Base-by-base conservation (phyloP, 140 eudicot species). In the Ambrosia hybrid region DNA sequence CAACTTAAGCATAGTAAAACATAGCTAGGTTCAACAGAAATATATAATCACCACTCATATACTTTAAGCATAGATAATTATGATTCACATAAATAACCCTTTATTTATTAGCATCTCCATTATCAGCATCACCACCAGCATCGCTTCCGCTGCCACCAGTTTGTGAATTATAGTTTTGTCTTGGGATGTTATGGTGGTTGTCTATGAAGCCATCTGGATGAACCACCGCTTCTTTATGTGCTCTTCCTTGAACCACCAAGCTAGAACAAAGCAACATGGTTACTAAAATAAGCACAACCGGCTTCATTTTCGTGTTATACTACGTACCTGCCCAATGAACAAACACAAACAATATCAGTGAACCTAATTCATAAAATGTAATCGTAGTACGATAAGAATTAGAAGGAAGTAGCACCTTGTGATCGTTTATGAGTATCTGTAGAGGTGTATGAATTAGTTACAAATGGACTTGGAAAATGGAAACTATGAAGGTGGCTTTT, bases 141-240 rank as follows among this genome's bases (percentile, higher is more conserved):
- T 55, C 87, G 55, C 81, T 81, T n/a, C 65, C 78, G 12, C 51
- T 36, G 6, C 48, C 69, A 5, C 83, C 76, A 38, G 67, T 83
- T 49, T 78, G 71, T 14, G 83, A 81, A 33, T 77, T 79, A 72
- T 72, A 85, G 74, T 80, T 65, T 52, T 85, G 79, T 57, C 91
- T 77, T 4, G 91, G 91, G 45, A 82, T 85, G 62, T 80, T 85
- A 56, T 85, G 91, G 79, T 85, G 91, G 81, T 85, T 85, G 21
- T 85, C 91, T 16, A 83, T 51, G 53, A 41, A 68, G 67, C 91
- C 49, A 51, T 79, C 85, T 0, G 81, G 83, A 49, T 79, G 16
- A 70, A 58, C 57, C 12, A n/a, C 70, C 38, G 3, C 13, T 1
- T 68, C 74, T 48, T 73, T 82, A 38, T 63, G 71, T 33, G 67